Conservation (phyloP, 1,284 basidiomycete species). For the Ceratobasidium sp. region DNA sequence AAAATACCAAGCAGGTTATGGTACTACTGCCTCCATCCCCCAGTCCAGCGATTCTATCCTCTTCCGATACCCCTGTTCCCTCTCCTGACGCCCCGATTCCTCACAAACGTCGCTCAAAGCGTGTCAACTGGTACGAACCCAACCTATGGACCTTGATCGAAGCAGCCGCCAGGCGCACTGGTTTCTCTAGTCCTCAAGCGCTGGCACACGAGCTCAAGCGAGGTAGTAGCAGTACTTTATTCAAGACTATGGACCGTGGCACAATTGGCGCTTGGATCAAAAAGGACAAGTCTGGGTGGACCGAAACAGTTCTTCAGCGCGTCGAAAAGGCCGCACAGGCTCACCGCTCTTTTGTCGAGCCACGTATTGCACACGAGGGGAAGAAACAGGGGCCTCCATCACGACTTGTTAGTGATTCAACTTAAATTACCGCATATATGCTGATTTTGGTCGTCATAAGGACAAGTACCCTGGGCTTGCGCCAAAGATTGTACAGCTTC, state of each 20-base stretch:
- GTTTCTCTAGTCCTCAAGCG: too few relatives aligned
- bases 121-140: too few relatives aligned
- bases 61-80: too few relatives aligned
- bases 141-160: too few relatives aligned
- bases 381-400: not conserved
- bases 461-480: not conserved
- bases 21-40: too few relatives aligned
- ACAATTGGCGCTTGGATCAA: conserved; percentile 9
- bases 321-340: not conserved
- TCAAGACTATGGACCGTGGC: conserved; percentile 17
- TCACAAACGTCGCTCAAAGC: too few relatives aligned
- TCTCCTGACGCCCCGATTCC: too few relatives aligned
- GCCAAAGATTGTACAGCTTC: not conserved
- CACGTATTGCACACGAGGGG: not conserved
- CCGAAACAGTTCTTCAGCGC: not conserved
- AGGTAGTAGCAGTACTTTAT: not conserved
- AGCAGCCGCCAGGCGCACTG: too few relatives aligned
- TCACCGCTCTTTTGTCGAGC: not conserved
- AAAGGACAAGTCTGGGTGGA: conserved; percentile 14
- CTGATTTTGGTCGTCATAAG: not conserved
- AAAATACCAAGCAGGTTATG: too few relatives aligned
- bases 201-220: not conserved
- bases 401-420: not conserved
- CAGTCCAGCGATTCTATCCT: too few relatives aligned
- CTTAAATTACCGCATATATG: not conserved